These are phyloP conservation scores for Phytomonas sp. DNA, from an alignment of 208 protist genomes.

Conservation along the genomic window DNA sequence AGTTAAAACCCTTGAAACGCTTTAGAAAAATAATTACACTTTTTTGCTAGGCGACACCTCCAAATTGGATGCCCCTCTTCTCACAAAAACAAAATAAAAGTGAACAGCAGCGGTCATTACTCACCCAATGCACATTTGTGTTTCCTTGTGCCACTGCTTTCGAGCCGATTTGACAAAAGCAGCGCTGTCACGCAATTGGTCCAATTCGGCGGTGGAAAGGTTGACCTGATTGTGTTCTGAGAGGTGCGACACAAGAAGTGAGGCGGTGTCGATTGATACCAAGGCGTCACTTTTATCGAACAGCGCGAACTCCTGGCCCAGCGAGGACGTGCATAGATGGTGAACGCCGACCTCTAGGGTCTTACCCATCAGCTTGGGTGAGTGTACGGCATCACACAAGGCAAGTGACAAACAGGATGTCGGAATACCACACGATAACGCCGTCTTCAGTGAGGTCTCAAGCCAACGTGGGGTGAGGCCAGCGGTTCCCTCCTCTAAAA, in stretches of 20 bases:
- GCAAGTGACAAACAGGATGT: conserved; percentile 27
- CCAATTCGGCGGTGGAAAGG: neutral
- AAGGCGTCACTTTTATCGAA: neutral
- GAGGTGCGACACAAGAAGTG: neutral
- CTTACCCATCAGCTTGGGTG: conserved; percentile 27
- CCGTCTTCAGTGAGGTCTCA: conserved; percentile 70
- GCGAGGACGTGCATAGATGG: neutral
- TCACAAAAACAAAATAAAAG: neutral
- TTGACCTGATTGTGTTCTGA: neutral
- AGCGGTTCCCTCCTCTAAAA: conserved; percentile 52
- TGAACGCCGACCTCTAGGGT: conserved; percentile 32
- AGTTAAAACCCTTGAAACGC: neutral
- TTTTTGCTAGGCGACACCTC: neutral
- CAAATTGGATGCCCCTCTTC: neutral
- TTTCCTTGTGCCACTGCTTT: neutral
- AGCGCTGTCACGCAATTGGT: neutral
- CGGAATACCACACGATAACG: conserved; percentile 51
- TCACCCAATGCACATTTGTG: neutral
- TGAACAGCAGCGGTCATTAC: neutral
- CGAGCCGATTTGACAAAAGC: neutral
- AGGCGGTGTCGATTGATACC: neutral
- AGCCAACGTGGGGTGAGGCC: conserved; percentile 65
- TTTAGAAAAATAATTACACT: neutral
- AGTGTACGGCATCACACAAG: conserved; percentile 20
- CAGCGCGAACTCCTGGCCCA: neutral